Base-by-base conservation (phyloP, 108 stramenopile genomes). In the Cyclotella kingstonii region DNA sequence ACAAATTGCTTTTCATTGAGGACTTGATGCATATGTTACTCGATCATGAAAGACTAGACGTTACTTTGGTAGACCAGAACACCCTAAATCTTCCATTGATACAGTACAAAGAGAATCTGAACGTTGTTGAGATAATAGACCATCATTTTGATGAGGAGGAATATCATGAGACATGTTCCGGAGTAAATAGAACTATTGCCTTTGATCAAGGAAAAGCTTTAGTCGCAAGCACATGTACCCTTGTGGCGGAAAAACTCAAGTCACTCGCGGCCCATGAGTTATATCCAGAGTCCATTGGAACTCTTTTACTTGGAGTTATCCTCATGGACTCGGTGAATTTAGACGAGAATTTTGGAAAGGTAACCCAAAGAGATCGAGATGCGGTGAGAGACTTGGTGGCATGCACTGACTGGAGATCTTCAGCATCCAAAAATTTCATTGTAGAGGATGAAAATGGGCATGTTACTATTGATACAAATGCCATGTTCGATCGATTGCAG, bases 11-110 rank as follows among this genome's bases (percentile, higher is more conserved):
- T 22, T 65, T 83, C 18, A 67, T 85, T 30, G 70, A 85, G 4
- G 70, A 71, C 43, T 63, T 74, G 47, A 34, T 30, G 38, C 35
- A 56, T 15, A 31, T 45, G 52, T 34, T 38, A 6, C 17, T 19
- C 7, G 61, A 39, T 54, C 8, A 21, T 30, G 60, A 3, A 18
- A 21, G 4, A 31, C 25, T 42, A 41, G 36, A 45, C 8, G 55
- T 91, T 15, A 84, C 86, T 3, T 56, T 93, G 38, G 83, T 86
- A 0, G 91, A 93, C 54, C 91, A 93, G 62, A 93, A 93, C 22
- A 71, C 56, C 33, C 31, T 79, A 15, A 69, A 60, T 33, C 11
- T 23, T 18, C 25, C 68, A 46, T 38, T 79, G 18, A 21, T 43
- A 27, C 28, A 33, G 22, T 61, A 47, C 47, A 33, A 43, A 12